Base-by-base conservation (phyloP, 129 eudicot species). In the Flaveria robusta region DNA sequence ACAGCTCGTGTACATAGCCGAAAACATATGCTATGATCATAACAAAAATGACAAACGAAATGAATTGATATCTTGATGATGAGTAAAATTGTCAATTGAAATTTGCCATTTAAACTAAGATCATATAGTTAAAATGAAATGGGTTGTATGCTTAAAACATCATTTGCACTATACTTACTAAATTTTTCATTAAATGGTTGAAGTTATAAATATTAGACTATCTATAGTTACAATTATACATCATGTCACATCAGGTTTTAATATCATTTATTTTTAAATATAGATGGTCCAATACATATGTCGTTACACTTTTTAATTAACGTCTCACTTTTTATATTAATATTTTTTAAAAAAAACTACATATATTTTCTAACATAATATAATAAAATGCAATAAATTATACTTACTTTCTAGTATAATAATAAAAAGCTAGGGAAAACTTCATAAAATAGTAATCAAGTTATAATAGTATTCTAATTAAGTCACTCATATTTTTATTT, bases 1-100 rank as follows among this genome's bases (percentile, higher is more conserved):
- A 75, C 88, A 85, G 41, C 97, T 84, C 22, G 66, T 13, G 63
- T 68, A 73, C 91, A 91, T 88, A 7, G 94, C 91, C 6, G 88
- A 88, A 15, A 86, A 46, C 94, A 88, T 91, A 70, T 78, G 71
- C 94, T 89, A 66, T 24, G 13, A 50, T 27, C 22, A 18, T 18
- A 22, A 54, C 63, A 46, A 4, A 39, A 29, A 34, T 6, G 22
- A 6, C 1, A 34, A 7, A 11, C 20, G 0, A 4, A 29, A 62
- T 23, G 42, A 60, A 60, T 19, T 34, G 39, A 34, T 34, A 34
- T 34, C 39, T 54, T 43, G 49, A 43, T 42, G 60, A 60, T 60
- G 67, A 11, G 67, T 26, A 23, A 24, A 12, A 26, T 26, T 12
- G 34, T 58, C 23, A 34, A 34, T 0, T 34, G 8, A 5, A 34